A percentile compares a stretch with the other conserved stretches of the same genome.
Conservation (phyloP, 2,329 filamentous ascomycete genomes). For the Escovopsis weberi region DNA sequence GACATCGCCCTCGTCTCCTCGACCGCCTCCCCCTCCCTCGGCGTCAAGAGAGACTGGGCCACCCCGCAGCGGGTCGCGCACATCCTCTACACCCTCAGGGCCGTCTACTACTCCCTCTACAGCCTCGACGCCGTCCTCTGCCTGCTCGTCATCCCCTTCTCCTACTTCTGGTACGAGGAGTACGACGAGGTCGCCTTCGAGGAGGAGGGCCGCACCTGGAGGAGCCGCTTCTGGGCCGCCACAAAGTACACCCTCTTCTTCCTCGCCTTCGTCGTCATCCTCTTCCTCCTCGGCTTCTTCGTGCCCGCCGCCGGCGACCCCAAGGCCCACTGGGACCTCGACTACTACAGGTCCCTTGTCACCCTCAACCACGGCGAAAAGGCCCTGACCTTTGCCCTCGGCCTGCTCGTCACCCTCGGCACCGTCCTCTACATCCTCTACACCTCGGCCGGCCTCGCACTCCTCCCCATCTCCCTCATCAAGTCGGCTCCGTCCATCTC, state of each 20-base stretch:
- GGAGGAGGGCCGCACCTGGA: slow-evolving; percentile 60
- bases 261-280: slow-evolving; percentile 58
- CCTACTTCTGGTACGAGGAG: slow-evolving; percentile 97
- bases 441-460: slow-evolving; percentile 73
- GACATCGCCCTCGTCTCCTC: slow-evolving; percentile 91
- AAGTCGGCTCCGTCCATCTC: slow-evolving; percentile 82
- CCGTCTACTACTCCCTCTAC: slow-evolving; percentile 89
- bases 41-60: slow-evolving; percentile 89
- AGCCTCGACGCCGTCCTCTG: slow-evolving; percentile 84
- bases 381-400: slow-evolving; percentile 77
- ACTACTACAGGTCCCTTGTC: slow-evolving; percentile 80
- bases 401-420: slow-evolving; percentile 76
- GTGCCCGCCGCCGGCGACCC: slow-evolving; percentile 62
- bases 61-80: slow-evolving; percentile 64
- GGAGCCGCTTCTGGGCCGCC: slow-evolving; percentile 63
- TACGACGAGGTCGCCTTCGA: slow-evolving; percentile 85
- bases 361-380: slow-evolving; percentile 75
- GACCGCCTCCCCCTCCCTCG: slow-evolving; percentile 60
- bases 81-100: slow-evolving; percentile 66
- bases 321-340: slow-evolving; percentile 57
- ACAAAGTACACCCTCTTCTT: slow-evolving; percentile 86
- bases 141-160: slow-evolving; percentile 79
- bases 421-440: slow-evolving; percentile 79
- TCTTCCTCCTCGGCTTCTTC: slow-evolving; percentile 92
- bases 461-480: slow-evolving; percentile 82